These are phyloP conservation scores for Gomphus bonarii DNA, from an alignment of 1,284 basidiomycete genomes.

Conservation along the genomic window DNA sequence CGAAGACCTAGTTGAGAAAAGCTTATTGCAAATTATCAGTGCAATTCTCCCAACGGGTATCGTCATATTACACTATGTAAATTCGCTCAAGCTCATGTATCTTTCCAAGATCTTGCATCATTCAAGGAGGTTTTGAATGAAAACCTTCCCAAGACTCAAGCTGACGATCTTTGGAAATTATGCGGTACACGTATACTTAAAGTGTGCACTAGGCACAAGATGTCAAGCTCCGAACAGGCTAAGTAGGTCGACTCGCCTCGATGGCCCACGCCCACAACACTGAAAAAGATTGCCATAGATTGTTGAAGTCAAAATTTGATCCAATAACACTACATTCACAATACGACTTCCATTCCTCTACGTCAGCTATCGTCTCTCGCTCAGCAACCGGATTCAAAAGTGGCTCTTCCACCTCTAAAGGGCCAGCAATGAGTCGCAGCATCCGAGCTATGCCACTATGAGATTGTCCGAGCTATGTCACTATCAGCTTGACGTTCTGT, in stretches of 20 bases:
- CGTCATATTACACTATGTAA: not conserved
- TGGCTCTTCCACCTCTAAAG: not conserved
- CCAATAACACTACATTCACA: slow-evolving; percentile 1
- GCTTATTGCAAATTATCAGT: slow-evolving; percentile 7
- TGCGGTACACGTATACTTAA: slow-evolving; percentile 6
- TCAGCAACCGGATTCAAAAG: not conserved
- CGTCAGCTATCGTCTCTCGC: not conserved
- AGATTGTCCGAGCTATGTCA: slow-evolving; percentile 2
- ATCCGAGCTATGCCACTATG: slow-evolving; percentile 6
- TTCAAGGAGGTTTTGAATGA: slow-evolving; percentile 4
- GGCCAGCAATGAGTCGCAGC: not conserved
- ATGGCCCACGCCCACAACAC: not conserved
- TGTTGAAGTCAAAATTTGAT: slow-evolving; percentile 2
- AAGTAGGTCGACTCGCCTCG: not conserved
- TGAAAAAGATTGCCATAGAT: not conserved
- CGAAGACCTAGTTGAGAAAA: not conserved
- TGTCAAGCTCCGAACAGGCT: not conserved
- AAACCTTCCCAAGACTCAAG: not conserved
- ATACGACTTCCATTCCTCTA: slow-evolving; percentile 1
- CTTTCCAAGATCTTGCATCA: slow-evolving; percentile 3
- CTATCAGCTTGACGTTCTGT: not conserved
- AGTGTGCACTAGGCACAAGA: slow-evolving; percentile 4
- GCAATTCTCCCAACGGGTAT: slow-evolving; percentile 9
- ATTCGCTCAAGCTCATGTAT: not conserved
- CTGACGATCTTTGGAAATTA: not conserved